phyloP scores from a whole-genome alignment of 2,329 filamentous ascomycete species.

The Venturia nashicola region DNA sequence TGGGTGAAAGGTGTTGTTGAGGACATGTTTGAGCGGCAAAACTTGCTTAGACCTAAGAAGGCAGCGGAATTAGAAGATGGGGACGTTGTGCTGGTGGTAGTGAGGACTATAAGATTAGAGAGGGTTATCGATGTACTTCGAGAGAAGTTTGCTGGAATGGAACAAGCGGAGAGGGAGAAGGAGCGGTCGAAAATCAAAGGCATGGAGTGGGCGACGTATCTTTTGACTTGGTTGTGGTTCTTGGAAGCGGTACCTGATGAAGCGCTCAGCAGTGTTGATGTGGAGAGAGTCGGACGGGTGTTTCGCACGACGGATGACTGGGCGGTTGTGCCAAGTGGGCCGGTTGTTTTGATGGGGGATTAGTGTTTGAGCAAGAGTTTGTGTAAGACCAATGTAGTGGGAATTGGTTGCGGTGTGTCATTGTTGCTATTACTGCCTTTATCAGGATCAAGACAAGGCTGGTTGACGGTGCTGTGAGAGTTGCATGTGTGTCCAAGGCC shows the following conservation, averaged over 20 bases:
- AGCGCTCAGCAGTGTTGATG: not conserved
- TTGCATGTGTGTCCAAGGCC: too few relatives aligned
- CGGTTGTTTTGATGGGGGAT: not conserved
- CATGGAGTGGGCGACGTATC: not conserved
- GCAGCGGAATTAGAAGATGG: not conserved
- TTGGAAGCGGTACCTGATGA: not conserved
- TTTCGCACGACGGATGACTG: not conserved
- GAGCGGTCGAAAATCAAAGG: not conserved
- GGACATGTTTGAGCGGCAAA: not conserved
- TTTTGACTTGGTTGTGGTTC: not conserved
- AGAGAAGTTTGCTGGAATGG: not conserved
- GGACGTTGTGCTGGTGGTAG: not conserved
- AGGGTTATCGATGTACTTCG: not conserved
- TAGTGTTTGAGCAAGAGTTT: too few relatives aligned
- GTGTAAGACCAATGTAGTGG: too few relatives aligned
- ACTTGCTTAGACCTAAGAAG: not conserved
- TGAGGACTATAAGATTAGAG: not conserved
- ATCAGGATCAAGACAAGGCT: too few relatives aligned
- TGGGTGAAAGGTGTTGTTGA: not conserved
- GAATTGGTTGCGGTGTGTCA: too few relatives aligned
- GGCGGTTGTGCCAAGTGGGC: not conserved
- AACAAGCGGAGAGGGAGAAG: not conserved
- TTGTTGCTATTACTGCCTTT: too few relatives aligned
- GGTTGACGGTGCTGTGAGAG: too few relatives aligned
- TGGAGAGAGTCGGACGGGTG: not conserved